Percentiles rank a stretch among this genome's conserved stretches.
Conservation (phyloP, 2,329 filamentous ascomycete genomes). For the Keithomyces neogunnii region DNA sequence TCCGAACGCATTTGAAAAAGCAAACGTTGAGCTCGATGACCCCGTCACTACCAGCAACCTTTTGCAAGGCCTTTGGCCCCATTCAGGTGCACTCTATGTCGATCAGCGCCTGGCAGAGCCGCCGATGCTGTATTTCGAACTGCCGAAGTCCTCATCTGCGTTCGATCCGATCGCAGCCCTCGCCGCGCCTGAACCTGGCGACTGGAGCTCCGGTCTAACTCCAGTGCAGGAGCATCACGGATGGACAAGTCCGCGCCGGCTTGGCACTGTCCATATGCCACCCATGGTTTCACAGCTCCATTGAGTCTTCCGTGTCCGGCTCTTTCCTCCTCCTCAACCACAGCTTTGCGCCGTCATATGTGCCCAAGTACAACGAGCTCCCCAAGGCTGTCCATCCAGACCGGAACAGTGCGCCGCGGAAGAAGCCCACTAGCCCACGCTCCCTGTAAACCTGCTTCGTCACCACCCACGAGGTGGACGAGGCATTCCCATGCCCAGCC, state of each 20-base stretch:
- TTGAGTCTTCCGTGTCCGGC: conserved; percentile 28
- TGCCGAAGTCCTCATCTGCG: neutral
- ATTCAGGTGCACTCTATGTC: too few relatives aligned
- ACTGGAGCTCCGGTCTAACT: neutral
- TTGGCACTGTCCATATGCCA: neutral
- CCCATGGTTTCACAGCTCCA: conserved; percentile 14
- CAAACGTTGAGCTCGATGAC: too few relatives aligned
- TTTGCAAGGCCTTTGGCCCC: too few relatives aligned
- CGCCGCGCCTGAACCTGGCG: too few relatives aligned
- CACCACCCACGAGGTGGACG: conserved; percentile 39
- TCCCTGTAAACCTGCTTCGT: conserved; percentile 56
- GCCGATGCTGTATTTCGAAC: neutral
- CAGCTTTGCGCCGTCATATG: conserved; percentile 72
- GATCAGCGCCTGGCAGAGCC: too few relatives aligned
- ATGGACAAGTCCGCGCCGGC: neutral
- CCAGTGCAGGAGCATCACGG: neutral
- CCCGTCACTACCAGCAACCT: too few relatives aligned
- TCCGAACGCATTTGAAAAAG: too few relatives aligned
- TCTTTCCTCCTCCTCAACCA: conserved; percentile 43
- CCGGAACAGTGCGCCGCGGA: conserved; percentile 66
- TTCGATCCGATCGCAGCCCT: neutral
- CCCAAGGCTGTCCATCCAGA: conserved; percentile 75
- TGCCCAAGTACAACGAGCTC: conserved; percentile 75
- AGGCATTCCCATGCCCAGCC: conserved; percentile 29
- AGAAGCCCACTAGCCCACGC: conserved; percentile 64